Evolutionary conservation across 2,329 filamentous ascomycete genomes (phyloP).

Genomic region (Passalora sequoiae): DNA sequence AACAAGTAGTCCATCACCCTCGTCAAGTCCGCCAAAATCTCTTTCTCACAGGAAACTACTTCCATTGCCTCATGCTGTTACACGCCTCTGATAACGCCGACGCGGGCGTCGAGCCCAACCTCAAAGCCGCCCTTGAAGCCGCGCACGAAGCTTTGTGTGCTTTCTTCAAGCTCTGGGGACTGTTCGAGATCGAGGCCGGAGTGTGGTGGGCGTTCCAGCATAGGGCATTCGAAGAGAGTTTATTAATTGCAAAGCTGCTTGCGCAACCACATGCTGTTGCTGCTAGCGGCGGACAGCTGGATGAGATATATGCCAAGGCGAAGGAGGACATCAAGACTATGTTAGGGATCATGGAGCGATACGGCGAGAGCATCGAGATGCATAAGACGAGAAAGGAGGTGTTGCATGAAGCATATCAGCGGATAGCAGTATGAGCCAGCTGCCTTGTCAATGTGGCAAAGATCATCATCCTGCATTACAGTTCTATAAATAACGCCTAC

Average conservation of each 20-base stretch:
- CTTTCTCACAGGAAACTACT: conserved; percentile 76
- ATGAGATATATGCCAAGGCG: conserved; percentile 34
- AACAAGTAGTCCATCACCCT: conserved; percentile 55
- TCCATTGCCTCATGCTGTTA: conserved; percentile 75
- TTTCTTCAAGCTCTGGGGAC: conserved; percentile 67
- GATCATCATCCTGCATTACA: conserved; percentile 7
- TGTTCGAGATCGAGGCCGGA: conserved; percentile 65
- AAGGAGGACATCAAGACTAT: conserved; percentile 43
- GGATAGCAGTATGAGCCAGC: conserved; percentile 22
- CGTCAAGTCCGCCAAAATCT: conserved; percentile 68
- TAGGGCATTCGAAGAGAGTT: conserved; percentile 67
- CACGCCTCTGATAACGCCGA: conserved; percentile 64
- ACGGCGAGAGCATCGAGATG: conserved; percentile 43
- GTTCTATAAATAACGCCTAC: conserved; percentile 13
- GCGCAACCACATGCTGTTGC: conserved; percentile 7
- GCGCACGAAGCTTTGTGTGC: conserved; percentile 68
- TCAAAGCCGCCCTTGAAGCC: conserved; percentile 66
- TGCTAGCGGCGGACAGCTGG: too few species aligned
- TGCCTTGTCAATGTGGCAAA: not conserved
- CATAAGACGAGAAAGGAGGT: conserved; percentile 45
- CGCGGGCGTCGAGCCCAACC: conserved; percentile 49
- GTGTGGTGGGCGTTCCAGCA: conserved; percentile 83
- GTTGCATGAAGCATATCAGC: conserved; percentile 41
- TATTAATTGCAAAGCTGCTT: conserved; percentile 28
- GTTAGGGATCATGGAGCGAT: conserved; percentile 44